These are phyloP conservation scores for Kodamaea hsintzibuensis DNA, from an alignment of 805 yeast genomes.

Conservation along the genomic window DNA sequence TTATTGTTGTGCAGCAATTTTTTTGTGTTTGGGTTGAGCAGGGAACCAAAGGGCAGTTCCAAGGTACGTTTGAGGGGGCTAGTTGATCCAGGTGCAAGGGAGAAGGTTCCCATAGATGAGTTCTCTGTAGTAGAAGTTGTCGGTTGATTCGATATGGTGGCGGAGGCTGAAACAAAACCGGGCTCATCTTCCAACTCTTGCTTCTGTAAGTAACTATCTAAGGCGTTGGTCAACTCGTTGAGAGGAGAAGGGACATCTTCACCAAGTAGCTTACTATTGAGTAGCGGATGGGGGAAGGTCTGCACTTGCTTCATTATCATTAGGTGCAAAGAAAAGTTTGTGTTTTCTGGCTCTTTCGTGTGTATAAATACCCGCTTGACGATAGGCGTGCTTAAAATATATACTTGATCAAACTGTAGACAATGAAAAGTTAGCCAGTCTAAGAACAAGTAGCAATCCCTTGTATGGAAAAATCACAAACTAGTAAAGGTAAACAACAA, in stretches of 20 bases:
- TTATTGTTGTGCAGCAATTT: conserved; percentile 9
- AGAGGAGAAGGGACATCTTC: neutral
- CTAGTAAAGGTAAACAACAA: too few species aligned
- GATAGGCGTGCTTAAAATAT: neutral
- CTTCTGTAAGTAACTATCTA: neutral
- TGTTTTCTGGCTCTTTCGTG: neutral
- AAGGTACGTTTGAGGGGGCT: conserved; percentile 9
- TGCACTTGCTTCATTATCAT: conserved; percentile 2
- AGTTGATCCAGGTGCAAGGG: conserved; percentile 7
- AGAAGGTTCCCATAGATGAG: conserved; percentile 5
- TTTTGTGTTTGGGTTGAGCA: conserved; percentile 1
- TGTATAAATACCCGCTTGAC: neutral
- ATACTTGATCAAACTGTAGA: neutral
- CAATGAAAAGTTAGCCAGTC: neutral
- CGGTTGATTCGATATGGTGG: neutral
- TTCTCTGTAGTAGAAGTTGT: conserved; percentile 1
- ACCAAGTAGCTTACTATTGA: neutral
- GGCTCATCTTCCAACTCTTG: neutral
- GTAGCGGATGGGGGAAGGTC: conserved; percentile 2
- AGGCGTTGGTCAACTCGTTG: conserved; percentile 1
- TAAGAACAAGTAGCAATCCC: neutral
- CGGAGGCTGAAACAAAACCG: neutral
- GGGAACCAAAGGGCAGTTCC: conserved; percentile 8
- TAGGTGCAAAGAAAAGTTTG: neutral
- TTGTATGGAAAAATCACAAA: too few species aligned